Evolutionary conservation across 2,329 filamentous ascomycete genomes (phyloP), one percentile per base, ranked within the genome.

Genomic region (Botryotinia calthae): DNA sequence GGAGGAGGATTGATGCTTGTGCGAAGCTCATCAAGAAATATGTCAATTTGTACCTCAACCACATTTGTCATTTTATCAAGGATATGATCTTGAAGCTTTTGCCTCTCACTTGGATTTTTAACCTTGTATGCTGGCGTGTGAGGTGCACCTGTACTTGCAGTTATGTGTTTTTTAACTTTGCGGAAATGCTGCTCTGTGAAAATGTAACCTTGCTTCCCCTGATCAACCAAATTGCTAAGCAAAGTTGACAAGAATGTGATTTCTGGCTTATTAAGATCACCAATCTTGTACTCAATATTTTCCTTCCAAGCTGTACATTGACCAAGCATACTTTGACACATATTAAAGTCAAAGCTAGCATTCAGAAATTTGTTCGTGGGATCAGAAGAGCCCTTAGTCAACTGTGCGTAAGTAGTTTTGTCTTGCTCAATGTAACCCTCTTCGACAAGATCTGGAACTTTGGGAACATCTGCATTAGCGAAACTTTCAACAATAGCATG

Each of bases 251-350:
- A 82, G 0, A 81, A 76, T 0, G 87, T 78, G 0, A 87, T 87
- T 5, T 82, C 79, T 0, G 80, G 70, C 18, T 85, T 80, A 5
- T 80, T 80, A 51, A 90, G 87, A 0, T 81, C 84, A 34, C 87
- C 85, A 20, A 86, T 84, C 20, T 85, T 83, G 74, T 94, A 94
- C 48, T 87, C 89, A 0, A 90, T 81, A 6, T 82, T 84, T 68
- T 93, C 89, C 74, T 92, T 91, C 79, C 86, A 88, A 7, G 84
- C 85, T 0, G 92, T 95, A 72, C 87, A 90, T 0, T 83, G 82
- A 0, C 93, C 92, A 4, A 95, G 84, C 37, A 90, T 81, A 10
- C 84, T 86, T 1, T 84, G 84, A 59, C 85, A 80, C 79, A 88
- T 84, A 44, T 87, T 88, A 79, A 92, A 93, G 0, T 79, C 77